Evolutionary conservation across 371 early-diverging fungal species (phyloP), one percentile per base, ranked within the genome.

Genomic region (Dinochytrium kinnereticum): DNA sequence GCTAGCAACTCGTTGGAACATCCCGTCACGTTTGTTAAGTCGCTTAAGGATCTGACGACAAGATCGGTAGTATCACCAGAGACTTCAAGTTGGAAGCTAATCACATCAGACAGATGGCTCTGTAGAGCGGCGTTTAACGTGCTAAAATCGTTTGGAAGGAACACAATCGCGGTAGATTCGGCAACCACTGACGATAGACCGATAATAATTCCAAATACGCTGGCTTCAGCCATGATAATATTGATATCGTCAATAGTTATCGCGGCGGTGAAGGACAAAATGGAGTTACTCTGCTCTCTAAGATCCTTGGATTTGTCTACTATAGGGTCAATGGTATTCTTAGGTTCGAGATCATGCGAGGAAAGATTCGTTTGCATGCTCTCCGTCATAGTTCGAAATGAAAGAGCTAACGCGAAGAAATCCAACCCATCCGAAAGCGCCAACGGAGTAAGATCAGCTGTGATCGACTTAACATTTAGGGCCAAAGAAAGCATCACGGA

Each of bases 381-480:
- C 30, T 61, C 61, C 13, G 36, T 37, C 5, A 34, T 13, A 5
- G 7, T 33, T 26, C 61, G 30, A 3, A 61, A 34, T 21, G n/a
- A 61, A 31, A 61, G 13, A 26, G 61, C 61, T 17, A 61, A 34
- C 17, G 61, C 30, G 36, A 61, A 61, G 34, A 61, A 61, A 61
- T 61, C 61, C 17, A 61, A 30, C 5, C 3, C 7, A 2, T 37
- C 36, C 7, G 61, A 37, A 34, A 13, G 13, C 19, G 34, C 61
- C 3, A 61, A 7, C 13, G 10, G 7, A 17, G 61, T 7, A 5
- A 17, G 36, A 17, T 37, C 61, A 13, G 17, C 13, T 26, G 26
- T 21, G 7, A 53, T 26, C 5, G 55, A 53, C 26, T 53, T 53
- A 26, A 53, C 24, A 5, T 13, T 5, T 5, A 53, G n/a, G 30